Evolutionary conservation across 768 basidiomycete genomes (phyloP), one percentile per base, ranked within the genome.

Genomic region (Peribolospora baueri): DNA sequence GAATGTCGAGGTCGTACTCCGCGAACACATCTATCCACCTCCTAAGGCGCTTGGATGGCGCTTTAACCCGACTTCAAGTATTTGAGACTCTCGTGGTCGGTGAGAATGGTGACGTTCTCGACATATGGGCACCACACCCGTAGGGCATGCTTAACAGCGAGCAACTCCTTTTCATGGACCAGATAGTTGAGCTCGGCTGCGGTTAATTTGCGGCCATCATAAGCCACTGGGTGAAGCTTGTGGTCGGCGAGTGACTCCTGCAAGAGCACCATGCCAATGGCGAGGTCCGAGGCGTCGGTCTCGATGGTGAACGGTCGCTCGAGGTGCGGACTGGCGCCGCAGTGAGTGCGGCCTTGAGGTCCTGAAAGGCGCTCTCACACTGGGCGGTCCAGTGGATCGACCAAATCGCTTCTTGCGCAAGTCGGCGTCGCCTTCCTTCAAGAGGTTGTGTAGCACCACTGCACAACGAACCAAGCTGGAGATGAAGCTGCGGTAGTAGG

Each of bases 121-220:
- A 1, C 66, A 65, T 53, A 63, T 57, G 40, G 73, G 59, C 49
- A 65, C 60, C n/a, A 71, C 9, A 60, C 40, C 9, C 53, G 46
- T 50, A 73, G 58, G 0, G 67, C 65, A 25, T 25, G 25, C 13
- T 75, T 61, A 48, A 76, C 68, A 1, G 71, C 72, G 0, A 76
- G 65, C 11, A 76, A 61, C 64, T 77, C 75, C 58, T 73, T 71
- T 56, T 78, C 70, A 55, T 75, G 68, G 14, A 73, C 69, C 10
- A 72, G 64, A 56, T 77, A 76, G 60, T 76, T 76, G 2, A 62
- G 39, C 59, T 78, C 70, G 0, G 70, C 61, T 0, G 58, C 40
- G 14, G 3, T 5, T 39, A 64, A n/a, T n/a, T 56, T 62, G n/a
- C 61, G 54, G 13, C 61, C 61, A 13, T 56, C n/a, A 54, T 68